phyloP scores from a whole-genome alignment of 2,329 filamentous ascomycete species.

The Neoarthrinium moseri region DNA sequence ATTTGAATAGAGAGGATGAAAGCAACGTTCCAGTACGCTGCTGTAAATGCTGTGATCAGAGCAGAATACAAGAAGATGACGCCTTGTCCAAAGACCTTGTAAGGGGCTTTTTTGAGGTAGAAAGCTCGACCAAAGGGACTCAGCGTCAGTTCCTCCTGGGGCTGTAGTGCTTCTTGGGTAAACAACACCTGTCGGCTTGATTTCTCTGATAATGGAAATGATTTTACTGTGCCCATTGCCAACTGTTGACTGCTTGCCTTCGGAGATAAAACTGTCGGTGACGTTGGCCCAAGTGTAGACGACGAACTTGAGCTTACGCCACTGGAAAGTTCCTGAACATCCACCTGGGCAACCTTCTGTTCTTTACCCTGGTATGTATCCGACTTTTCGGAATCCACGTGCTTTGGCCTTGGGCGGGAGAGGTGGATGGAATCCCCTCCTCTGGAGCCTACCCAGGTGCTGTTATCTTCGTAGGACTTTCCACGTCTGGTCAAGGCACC shows the following conservation, averaged over 20 bases:
- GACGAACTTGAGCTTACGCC: conserved; percentile 3
- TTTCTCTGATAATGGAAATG: not conserved
- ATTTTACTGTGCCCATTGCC: conserved; percentile 1
- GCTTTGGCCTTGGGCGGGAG: conserved; percentile 8
- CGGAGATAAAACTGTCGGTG: not conserved
- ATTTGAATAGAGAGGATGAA: conserved; percentile 48
- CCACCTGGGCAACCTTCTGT: not conserved
- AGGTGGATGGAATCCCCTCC: conserved; percentile 48
- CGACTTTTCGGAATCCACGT: not conserved
- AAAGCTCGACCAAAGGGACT: conserved; percentile 55
- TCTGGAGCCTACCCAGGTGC: conserved; percentile 52
- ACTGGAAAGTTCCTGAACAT: not conserved
- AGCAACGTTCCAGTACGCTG: conserved; percentile 50
- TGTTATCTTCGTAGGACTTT: conserved; percentile 40
- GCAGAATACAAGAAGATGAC: conserved; percentile 50
- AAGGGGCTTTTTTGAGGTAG: conserved; percentile 48
- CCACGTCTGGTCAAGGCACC: conserved; percentile 49
- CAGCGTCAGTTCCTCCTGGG: not conserved
- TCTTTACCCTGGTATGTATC: not conserved
- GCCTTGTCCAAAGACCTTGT: conserved; percentile 46
- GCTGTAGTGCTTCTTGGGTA: not conserved
- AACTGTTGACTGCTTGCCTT: not conserved
- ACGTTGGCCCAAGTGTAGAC: not conserved
- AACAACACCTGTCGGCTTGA: conserved; percentile 3
- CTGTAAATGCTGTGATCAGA: conserved; percentile 42